These are phyloP conservation scores for Cystobasidium tubakii DNA, from an alignment of 768 basidiomycete species.

Conservation along the genomic window DNA sequence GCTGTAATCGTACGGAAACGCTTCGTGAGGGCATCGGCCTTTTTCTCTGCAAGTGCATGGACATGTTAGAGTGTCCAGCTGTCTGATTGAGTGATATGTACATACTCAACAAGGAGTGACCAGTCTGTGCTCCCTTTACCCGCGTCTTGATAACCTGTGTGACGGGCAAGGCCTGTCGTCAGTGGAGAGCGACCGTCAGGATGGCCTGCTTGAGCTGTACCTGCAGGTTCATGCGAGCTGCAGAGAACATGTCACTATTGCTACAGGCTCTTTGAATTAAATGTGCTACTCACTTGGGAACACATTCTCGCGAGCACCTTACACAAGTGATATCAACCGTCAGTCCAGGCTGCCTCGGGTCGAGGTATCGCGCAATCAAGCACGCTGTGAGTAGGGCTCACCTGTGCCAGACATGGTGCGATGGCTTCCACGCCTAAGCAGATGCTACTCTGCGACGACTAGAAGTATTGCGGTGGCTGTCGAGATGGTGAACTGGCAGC, in stretches of 20 bases:
- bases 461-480: not conserved
- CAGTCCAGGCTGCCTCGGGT: not conserved
- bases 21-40: conserved; percentile 90
- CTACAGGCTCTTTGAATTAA: not conserved
- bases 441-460: not conserved
- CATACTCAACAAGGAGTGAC: conserved; percentile 18
- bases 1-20: conserved; percentile 87
- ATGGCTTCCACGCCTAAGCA: not conserved
- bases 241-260: not conserved
- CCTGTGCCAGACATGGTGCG: conserved; percentile 24
- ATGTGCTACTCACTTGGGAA: conserved; percentile 25
- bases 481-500: not conserved
- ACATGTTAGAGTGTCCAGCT: not conserved
- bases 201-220: not conserved
- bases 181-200: not conserved
- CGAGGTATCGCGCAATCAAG: not conserved
- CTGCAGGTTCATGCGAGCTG: conserved; percentile 35
- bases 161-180: not conserved
- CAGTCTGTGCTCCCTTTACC: conserved; percentile 37
- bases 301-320: conserved; percentile 31
- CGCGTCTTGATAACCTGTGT: conserved; percentile 33
- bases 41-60: conserved; percentile 81
- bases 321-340: not conserved
- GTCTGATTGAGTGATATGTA: not conserved
- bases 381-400: not conserved